phyloP scores from a whole-genome alignment of 805 yeast species.

The Ogataea pini region DNA sequence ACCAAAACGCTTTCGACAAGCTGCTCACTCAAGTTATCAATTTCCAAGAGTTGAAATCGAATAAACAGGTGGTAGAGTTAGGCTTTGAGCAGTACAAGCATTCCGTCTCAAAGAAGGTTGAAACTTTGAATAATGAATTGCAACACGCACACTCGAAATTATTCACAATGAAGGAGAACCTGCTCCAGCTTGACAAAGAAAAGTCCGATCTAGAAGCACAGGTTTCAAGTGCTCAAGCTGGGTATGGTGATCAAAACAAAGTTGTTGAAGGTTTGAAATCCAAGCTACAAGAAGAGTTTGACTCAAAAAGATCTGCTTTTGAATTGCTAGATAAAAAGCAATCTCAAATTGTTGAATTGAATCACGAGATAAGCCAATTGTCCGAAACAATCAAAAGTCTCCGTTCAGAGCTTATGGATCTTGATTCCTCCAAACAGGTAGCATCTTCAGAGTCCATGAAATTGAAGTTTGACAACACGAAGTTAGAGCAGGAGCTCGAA shows the following conservation, averaged over 20 bases:
- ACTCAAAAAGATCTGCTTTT: slow-evolving; percentile 35
- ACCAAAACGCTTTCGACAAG: slow-evolving; percentile 25
- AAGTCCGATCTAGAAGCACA: slow-evolving; percentile 20
- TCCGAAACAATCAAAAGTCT: slow-evolving; percentile 43
- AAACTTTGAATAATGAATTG: slow-evolving; percentile 34
- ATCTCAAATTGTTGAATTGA: slow-evolving; percentile 35
- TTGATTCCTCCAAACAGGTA: slow-evolving; percentile 35
- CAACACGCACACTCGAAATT: slow-evolving; percentile 26
- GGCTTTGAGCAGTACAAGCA: slow-evolving; percentile 44
- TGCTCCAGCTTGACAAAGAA: slow-evolving; percentile 22
- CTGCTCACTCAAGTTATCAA: slow-evolving; percentile 36
- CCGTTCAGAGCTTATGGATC: slow-evolving; percentile 42
- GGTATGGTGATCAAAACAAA: slow-evolving; percentile 9
- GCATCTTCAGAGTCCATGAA: slow-evolving; percentile 27
- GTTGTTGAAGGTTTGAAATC: slow-evolving; percentile 13
- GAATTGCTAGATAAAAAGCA: slow-evolving; percentile 40
- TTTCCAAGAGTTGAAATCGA: slow-evolving; percentile 39
- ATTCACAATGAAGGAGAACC: slow-evolving; percentile 24
- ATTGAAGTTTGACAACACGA: slow-evolving; percentile 29
- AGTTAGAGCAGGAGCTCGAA: slow-evolving; percentile 33
- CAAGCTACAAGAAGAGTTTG: slow-evolving; percentile 20
- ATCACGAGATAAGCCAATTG: slow-evolving; percentile 44
- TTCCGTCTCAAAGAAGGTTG: slow-evolving; percentile 34
- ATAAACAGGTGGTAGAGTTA: slow-evolving; percentile 38
- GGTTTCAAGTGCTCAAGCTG: neutral